Conservation (phyloP, 1,284 basidiomycete genomes). For the Kalmanozyma brasiliensis region DNA sequence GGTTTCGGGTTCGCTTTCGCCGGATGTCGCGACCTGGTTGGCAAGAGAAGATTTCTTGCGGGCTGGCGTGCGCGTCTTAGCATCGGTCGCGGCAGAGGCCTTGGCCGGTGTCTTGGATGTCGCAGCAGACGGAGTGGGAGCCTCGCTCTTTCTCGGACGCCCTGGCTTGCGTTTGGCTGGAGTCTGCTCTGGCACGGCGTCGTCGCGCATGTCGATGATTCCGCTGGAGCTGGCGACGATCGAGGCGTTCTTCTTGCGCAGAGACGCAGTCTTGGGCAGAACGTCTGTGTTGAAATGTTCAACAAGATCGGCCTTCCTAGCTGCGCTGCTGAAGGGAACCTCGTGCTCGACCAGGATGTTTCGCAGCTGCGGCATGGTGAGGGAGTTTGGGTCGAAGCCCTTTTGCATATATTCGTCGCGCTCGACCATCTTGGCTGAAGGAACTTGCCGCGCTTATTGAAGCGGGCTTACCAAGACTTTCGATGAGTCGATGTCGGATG, state of each 20-base stretch:
- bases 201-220: slow-evolving; percentile 69
- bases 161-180: slow-evolving; percentile 44
- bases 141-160: slow-evolving; percentile 42
- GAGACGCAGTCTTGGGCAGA: slow-evolving; percentile 32
- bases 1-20: slow-evolving; percentile 27
- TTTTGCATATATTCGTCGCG: slow-evolving; percentile 77
- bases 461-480: no score
- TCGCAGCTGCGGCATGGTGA: slow-evolving; percentile 83
- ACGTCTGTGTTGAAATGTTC: slow-evolving; percentile 76
- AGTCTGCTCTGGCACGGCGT: slow-evolving; percentile 28
- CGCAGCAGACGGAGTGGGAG: slow-evolving; percentile 11
- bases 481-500: no score
- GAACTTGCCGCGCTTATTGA: not conserved
- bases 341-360: slow-evolving; percentile 84
- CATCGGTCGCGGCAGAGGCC: slow-evolving; percentile 1
- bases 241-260: slow-evolving; percentile 74
- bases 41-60: slow-evolving; percentile 35
- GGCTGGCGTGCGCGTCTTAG: slow-evolving; percentile 17
- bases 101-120: slow-evolving; percentile 17
- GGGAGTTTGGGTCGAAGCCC: slow-evolving; percentile 81
- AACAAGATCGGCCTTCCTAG: slow-evolving; percentile 87
- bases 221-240: slow-evolving; percentile 63
- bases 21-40: slow-evolving; percentile 12
- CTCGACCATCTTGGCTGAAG: slow-evolving; percentile 32
- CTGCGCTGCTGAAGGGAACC: slow-evolving; percentile 78